phyloP scores from a whole-genome alignment of 208 protist genomes.

The Crithidia fasciculata region DNA sequence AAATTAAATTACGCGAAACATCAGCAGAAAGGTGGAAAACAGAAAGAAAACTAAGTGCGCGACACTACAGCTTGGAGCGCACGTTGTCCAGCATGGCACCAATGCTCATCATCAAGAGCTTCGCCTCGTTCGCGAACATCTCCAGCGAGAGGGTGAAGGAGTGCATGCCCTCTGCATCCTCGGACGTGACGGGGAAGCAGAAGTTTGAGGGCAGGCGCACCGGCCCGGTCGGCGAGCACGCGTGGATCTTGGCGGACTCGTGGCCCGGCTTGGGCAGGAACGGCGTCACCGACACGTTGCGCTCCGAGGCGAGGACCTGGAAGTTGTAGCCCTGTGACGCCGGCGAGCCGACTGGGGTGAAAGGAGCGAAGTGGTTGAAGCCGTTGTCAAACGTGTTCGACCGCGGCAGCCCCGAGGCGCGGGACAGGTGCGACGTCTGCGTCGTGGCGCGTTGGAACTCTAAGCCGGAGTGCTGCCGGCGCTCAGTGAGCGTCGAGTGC shows the following conservation, averaged over 20 bases:
- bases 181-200: slow-evolving; percentile 70
- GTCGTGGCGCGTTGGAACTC: slow-evolving; percentile 6
- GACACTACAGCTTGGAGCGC: slow-evolving; percentile 47
- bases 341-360: slow-evolving; percentile 25
- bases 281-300: slow-evolving; percentile 52
- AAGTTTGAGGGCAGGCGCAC: slow-evolving; percentile 72
- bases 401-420: slow-evolving; percentile 4
- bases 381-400: slow-evolving; percentile 26
- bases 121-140: slow-evolving; percentile 88
- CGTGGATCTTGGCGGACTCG: slow-evolving; percentile 2
- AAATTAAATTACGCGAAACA: not conserved
- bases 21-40: too few species aligned
- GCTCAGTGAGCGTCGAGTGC: not conserved
- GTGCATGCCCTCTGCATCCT: slow-evolving; percentile 82
- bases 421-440: not conserved
- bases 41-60: slow-evolving; percentile 5
- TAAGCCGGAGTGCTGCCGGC: slow-evolving; percentile 7
- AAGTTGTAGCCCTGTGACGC: slow-evolving; percentile 35
- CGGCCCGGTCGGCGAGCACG: slow-evolving; percentile 5
- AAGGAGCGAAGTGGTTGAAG: slow-evolving; percentile 3
- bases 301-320: slow-evolving; percentile 38
- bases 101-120: slow-evolving; percentile 72
- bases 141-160: slow-evolving; percentile 76
- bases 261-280: slow-evolving; percentile 26
- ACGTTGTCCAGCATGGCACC: slow-evolving; percentile 73